phyloP scores from a whole-genome alignment of 257 asterid genomes.

The Haberlea rhodopensis region DNA sequence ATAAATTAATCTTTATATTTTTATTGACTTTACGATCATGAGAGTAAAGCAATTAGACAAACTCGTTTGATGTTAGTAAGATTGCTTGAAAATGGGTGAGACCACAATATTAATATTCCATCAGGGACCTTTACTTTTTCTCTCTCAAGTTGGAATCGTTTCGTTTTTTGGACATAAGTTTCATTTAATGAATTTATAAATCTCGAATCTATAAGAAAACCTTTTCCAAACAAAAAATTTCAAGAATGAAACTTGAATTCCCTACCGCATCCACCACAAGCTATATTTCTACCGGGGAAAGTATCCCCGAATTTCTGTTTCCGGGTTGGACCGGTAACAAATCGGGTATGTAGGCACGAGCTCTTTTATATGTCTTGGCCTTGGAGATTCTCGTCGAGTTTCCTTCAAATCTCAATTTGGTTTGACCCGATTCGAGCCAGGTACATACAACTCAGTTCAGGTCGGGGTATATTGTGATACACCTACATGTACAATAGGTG shows the following conservation, averaged over 20 bases:
- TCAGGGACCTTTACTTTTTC: not conserved
- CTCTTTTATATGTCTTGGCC: slow-evolving; percentile 48
- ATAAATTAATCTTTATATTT: too few relatives aligned
- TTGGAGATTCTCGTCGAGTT: slow-evolving; percentile 59
- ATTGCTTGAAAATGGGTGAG: too few relatives aligned
- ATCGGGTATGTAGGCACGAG: slow-evolving; percentile 62
- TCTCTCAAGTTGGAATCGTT: not conserved
- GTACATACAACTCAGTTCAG: slow-evolving; percentile 45
- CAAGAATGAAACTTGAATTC: slow-evolving; percentile 26
- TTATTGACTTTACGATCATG: too few relatives aligned
- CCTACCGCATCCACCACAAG: slow-evolving; percentile 33
- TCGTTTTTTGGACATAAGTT: too few relatives aligned
- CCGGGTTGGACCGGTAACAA: slow-evolving; percentile 49
- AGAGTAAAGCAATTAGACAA: too few relatives aligned
- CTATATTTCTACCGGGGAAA: slow-evolving; percentile 47
- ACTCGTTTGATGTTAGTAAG: not conserved
- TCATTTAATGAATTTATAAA: not conserved
- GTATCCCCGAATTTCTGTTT: slow-evolving; percentile 44
- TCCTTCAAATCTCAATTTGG: slow-evolving; percentile 44
- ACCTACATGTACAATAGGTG: too few relatives aligned
- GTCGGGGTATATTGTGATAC: slow-evolving; percentile 75
- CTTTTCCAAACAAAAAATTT: not conserved
- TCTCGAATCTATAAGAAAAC: not conserved
- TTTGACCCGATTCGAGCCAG: slow-evolving; percentile 57
- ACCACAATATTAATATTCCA: not conserved